Percentiles rank a stretch among this genome's conserved stretches.
These are phyloP conservation scores for Martiniozyma asiatica DNA, from an alignment of 1,139 yeast genomes.

Conservation along the genomic window DNA sequence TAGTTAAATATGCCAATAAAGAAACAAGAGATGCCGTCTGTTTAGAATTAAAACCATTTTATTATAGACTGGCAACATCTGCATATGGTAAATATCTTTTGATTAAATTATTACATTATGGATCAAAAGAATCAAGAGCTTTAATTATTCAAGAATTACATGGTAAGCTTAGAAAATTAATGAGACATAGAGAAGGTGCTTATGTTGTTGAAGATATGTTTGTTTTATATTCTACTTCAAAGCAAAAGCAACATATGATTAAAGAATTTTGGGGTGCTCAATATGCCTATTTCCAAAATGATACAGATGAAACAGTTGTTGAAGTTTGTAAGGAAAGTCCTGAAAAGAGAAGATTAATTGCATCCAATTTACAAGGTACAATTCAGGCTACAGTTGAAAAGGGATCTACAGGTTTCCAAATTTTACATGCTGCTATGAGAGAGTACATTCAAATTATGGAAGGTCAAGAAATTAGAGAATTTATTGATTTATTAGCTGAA, in stretches of 20 bases:
- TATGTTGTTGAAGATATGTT: constrained; percentile 91
- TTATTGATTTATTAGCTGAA: constrained; percentile 72
- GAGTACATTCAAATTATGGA: constrained; percentile 70
- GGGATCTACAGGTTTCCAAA: constrained; percentile 93
- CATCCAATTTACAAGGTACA: constrained; percentile 69
- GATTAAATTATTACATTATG: constrained; percentile 85
- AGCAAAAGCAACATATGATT: constrained; percentile 81
- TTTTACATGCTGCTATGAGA: constrained; percentile 91
- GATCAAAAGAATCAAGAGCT: constrained; percentile 68
- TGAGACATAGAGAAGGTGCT: constrained; percentile 99
- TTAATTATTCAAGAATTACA: constrained; percentile 73
- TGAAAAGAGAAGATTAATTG: constrained; percentile 73
- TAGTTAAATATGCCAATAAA: constrained; percentile 74
- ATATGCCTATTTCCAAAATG: constrained; percentile 62
- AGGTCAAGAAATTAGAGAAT: constrained; percentile 63
- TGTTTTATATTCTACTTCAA: constrained; percentile 72
- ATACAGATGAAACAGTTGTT: constrained; percentile 58
- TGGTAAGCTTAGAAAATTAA: constrained; percentile 79
- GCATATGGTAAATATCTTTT: constrained; percentile 88
- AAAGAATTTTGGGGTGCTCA: constrained; percentile 98
- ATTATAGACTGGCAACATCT: constrained; percentile 75
- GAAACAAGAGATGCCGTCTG: constrained; percentile 70
- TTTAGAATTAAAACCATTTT: constrained; percentile 59
- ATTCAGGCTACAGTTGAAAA: constrained; percentile 86
- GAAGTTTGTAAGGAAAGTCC: constrained; percentile 59